phyloP scores from a whole-genome alignment of 2,329 filamentous ascomycete genomes.

The Aspergillus luchuensis region DNA sequence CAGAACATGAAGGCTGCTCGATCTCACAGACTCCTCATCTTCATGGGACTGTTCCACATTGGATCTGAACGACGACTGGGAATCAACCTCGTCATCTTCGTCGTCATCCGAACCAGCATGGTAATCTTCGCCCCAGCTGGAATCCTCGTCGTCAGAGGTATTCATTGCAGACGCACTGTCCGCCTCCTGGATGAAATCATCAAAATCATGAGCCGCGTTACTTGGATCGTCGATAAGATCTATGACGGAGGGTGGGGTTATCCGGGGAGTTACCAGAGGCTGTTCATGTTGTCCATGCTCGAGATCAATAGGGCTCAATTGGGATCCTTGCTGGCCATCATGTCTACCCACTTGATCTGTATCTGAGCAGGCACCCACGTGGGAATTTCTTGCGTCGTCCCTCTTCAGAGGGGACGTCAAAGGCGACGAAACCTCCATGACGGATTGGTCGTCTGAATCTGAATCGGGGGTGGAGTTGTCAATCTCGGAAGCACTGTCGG shows the following conservation, averaged over 20 bases:
- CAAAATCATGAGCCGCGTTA: constrained; percentile 4
- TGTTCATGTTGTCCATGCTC: constrained; percentile 20
- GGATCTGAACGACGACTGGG: constrained; percentile 5
- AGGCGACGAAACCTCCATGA: constrained; percentile 26
- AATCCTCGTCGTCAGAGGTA: constrained; percentile 9
- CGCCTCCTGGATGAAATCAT: constrained; percentile 9
- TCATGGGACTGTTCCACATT: constrained; percentile 13
- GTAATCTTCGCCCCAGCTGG: constrained; percentile 11
- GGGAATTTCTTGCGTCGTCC: constrained; percentile 1
- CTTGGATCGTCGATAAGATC: constrained; percentile 1
- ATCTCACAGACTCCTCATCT: constrained; percentile 7
- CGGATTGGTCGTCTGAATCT: constrained; percentile 24
- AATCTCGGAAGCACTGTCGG: constrained; percentile 13
- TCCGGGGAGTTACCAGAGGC: constrained; percentile 25
- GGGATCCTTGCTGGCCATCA: constrained; percentile 5
- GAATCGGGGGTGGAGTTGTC: constrained; percentile 17
- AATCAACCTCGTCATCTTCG: constrained; percentile 12
- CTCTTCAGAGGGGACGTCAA: constrained; percentile 26
- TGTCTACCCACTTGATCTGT: not conserved
- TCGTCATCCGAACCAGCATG: constrained; percentile 15
- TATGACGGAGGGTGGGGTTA: constrained; percentile 22
- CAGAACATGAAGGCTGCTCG: constrained; percentile 3
- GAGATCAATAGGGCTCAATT: constrained; percentile 20
- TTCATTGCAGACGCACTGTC: constrained; percentile 3
- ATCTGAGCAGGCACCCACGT: not conserved